A percentile compares a stretch with the other conserved stretches of the same genome.
Conservation (phyloP, 164 flowering plant species). For the Liriodendron chinense region DNA sequence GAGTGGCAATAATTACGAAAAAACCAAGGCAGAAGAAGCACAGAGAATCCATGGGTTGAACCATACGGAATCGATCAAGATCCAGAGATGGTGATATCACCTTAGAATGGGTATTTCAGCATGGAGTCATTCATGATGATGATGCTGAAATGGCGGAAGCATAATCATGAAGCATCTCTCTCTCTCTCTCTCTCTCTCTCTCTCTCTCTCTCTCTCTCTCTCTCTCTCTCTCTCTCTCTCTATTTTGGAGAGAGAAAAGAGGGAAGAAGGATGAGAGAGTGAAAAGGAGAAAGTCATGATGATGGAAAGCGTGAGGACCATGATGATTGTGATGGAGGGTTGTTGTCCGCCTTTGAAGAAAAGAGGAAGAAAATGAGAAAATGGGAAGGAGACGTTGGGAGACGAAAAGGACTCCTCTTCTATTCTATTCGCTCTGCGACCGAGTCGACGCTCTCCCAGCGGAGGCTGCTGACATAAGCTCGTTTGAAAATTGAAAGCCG, state of each 20-base stretch:
- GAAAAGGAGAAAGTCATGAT: not conserved
- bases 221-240: not conserved
- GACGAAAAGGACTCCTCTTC: not conserved
- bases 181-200: not conserved
- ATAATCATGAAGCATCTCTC: not conserved
- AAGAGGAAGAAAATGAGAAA: not conserved
- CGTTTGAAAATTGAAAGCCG: too few relatives aligned
- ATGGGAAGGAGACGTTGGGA: not conserved
- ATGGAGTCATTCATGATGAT: not conserved
- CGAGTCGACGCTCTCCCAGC: too few relatives aligned
- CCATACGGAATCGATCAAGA: not conserved
- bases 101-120: not conserved
- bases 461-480: too few relatives aligned
- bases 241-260: not conserved
- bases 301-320: not conserved
- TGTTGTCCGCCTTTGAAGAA: not conserved
- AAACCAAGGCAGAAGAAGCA: constrained; percentile 24
- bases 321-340: not conserved
- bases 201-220: constrained; percentile 2
- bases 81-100: not conserved
- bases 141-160: not conserved
- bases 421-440: too few relatives aligned
- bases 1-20: constrained; percentile 25
- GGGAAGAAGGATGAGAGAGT: not conserved
- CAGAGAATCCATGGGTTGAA: constrained; percentile 30